Evolutionary conservation across 805 yeast species (phyloP).

Genomic region (Spathaspora arborariae): DNA sequence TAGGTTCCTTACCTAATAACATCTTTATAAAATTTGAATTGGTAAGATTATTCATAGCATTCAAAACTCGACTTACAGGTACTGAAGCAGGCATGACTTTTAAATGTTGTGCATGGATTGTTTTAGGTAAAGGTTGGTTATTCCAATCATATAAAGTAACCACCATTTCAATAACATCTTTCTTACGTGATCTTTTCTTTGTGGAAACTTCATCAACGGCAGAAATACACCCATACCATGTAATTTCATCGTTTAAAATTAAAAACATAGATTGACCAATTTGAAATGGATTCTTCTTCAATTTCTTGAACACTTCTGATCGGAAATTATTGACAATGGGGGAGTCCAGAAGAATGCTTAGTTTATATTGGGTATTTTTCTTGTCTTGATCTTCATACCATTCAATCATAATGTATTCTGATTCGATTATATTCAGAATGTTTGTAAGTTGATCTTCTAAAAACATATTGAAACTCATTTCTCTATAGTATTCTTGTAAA

Average conservation of each 20-base stretch:
- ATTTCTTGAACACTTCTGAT: constrained; percentile 45
- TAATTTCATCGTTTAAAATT: constrained; percentile 44
- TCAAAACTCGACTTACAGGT: constrained; percentile 58
- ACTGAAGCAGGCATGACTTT: constrained; percentile 58
- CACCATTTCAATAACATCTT: constrained; percentile 37
- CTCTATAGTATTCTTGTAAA: constrained; percentile 50
- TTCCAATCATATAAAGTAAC: constrained; percentile 61
- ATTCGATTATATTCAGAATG: constrained; percentile 25
- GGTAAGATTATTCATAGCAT: constrained; percentile 59
- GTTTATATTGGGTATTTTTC: constrained; percentile 36
- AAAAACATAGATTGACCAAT: constrained; percentile 57
- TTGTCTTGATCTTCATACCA: constrained; percentile 49
- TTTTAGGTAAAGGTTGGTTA: constrained; percentile 43
- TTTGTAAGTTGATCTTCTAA: constrained; percentile 51
- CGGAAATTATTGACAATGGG: constrained; percentile 48
- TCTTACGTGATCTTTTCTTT: constrained; percentile 19
- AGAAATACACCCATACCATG: constrained; percentile 59
- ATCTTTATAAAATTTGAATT: constrained; percentile 50
- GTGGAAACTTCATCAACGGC: constrained; percentile 22
- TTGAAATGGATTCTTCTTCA: constrained; percentile 58
- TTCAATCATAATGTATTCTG: constrained; percentile 45
- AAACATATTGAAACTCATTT: constrained; percentile 58
- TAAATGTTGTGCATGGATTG: constrained; percentile 33
- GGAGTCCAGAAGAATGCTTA: constrained; percentile 41
- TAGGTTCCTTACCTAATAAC: constrained; percentile 52